These are phyloP conservation scores for Teunomyces atbi DNA, from an alignment of 805 yeast species.

Conservation along the genomic window DNA sequence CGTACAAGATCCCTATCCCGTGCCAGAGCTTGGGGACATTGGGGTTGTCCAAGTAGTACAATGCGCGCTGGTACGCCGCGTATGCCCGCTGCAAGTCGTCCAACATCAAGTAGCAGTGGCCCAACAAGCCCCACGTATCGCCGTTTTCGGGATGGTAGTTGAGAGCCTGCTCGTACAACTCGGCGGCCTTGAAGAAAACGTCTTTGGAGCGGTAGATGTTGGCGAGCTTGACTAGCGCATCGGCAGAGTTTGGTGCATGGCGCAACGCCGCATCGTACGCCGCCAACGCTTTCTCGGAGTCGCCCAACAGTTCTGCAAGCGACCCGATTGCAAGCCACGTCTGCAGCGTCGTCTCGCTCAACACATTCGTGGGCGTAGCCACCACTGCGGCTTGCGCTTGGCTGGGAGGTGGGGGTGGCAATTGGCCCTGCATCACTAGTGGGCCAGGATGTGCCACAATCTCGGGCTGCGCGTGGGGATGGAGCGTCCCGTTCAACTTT, in stretches of 20 bases:
- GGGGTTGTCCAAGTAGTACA: conserved; percentile 86
- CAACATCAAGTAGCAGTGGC: conserved; percentile 95
- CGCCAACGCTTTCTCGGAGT: conserved; percentile 82
- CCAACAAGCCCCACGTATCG: conserved; percentile 94
- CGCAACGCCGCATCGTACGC: conserved; percentile 87
- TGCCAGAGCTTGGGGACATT: conserved; percentile 98
- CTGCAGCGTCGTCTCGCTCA: conserved; percentile 61
- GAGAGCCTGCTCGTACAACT: conserved; percentile 84
- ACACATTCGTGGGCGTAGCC: conserved; percentile 14
- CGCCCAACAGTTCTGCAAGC: conserved; percentile 85
- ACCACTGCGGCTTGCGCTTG: not conserved
- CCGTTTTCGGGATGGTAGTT: conserved; percentile 83
- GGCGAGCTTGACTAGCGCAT: conserved; percentile 82
- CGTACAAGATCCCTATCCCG: conserved; percentile 95
- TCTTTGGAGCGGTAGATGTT: conserved; percentile 86
- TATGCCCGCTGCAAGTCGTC: conserved; percentile 96
- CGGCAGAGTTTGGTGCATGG: conserved; percentile 82
- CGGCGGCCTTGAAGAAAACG: conserved; percentile 92
- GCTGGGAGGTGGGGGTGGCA: conserved; percentile 1
- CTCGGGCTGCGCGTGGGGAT: conserved; percentile 6
- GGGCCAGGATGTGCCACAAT: conserved; percentile 2
- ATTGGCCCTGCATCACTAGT: conserved; percentile 2
- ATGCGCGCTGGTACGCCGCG: conserved; percentile 94
- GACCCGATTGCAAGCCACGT: conserved; percentile 91
- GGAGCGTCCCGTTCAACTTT: conserved; percentile 3